phyloP scores from a whole-genome alignment of 495 filamentous ascomycete genomes.

The Amorphotheca resinae region DNA sequence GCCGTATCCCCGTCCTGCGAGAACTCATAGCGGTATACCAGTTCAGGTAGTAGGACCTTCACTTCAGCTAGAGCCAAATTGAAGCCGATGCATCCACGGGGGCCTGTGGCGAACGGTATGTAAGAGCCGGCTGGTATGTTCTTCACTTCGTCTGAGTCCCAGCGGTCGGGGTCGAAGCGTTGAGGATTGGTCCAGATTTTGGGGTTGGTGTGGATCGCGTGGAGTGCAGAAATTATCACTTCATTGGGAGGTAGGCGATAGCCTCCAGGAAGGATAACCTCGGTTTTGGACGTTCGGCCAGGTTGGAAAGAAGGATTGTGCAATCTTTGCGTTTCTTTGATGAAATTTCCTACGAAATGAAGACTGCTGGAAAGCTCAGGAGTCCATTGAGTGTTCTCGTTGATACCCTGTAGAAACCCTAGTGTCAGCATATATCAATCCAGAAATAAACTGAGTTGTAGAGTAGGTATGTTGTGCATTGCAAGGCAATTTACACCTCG shows the following conservation, averaged over 20 bases:
- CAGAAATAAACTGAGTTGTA: no score
- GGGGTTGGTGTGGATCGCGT: slow-evolving; percentile 41
- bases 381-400: slow-evolving; percentile 33
- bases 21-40: slow-evolving; percentile 43
- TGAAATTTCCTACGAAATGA: slow-evolving; percentile 37
- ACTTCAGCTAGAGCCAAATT: slow-evolving; percentile 45
- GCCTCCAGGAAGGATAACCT: slow-evolving; percentile 41
- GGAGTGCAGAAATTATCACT: slow-evolving; percentile 36
- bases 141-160: slow-evolving; percentile 38
- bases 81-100: slow-evolving; percentile 42
- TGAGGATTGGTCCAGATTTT: slow-evolving; percentile 37
- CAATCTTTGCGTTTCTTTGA: slow-evolving; percentile 45
- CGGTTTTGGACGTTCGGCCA: slow-evolving; percentile 35
- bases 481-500: no score
- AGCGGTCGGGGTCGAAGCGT: slow-evolving; percentile 41
- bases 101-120: slow-evolving; percentile 39
- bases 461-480: no score
- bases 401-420: slow-evolving; percentile 38
- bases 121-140: slow-evolving; percentile 32
- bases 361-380: slow-evolving; percentile 30
- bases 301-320: slow-evolving; percentile 46
- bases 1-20: slow-evolving; percentile 26
- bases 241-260: slow-evolving; percentile 36
- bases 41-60: slow-evolving; percentile 36
- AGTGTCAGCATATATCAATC: no score